Evolutionary conservation across 768 basidiomycete genomes (phyloP), one percentile per base, ranked within the genome.

Genomic region (Chlorophyllum brunneum): DNA sequence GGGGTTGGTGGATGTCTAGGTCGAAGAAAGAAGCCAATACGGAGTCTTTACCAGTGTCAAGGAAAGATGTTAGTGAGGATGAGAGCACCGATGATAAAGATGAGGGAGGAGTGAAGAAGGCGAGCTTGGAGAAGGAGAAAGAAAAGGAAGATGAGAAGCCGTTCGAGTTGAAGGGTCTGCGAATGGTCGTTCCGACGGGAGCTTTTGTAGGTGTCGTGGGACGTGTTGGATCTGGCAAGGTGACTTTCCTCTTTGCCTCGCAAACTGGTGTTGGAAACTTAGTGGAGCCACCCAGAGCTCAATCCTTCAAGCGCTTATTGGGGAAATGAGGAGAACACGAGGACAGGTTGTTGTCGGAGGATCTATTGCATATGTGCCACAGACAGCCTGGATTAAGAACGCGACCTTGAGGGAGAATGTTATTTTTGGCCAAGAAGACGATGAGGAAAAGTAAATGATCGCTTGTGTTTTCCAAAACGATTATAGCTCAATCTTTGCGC

Each of bases 381-480:
- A 85, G 61, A 64, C 72, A 18, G 69, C 85, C 0, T 88, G 85
- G 85, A 83, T 87, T 57, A 67, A 68, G 59, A 84, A 84, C 62
- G 83, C 83, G 0, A 87, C 84, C 0, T 66, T 92, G 22, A 75
- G 81, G 22, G 79, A 86, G 46, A 93, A 93, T 64, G 80, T 93
- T 56, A 60, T 83, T 0, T 92, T 93, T 61, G 89, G 88, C 0
- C 75, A 81, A 58, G 67, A 72, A 5, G 82, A 81, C 51, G 80
- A 91, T 47, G 80, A 82, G 34, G 70, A 73, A 10, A 74, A 67
- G 79, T 80, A 36, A 16, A 61, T 56, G 34, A n/a, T 10, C 22
- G 11, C n/a, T 3, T n/a, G 11, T 15, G 18, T 11, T 39, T 1
- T 43, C 31, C 22, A 36, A 11, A 18, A 4, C n/a, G n/a, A n/a